These are phyloP conservation scores for Leccinum broughii DNA, from an alignment of 768 basidiomycete species.

Conservation along the genomic window DNA sequence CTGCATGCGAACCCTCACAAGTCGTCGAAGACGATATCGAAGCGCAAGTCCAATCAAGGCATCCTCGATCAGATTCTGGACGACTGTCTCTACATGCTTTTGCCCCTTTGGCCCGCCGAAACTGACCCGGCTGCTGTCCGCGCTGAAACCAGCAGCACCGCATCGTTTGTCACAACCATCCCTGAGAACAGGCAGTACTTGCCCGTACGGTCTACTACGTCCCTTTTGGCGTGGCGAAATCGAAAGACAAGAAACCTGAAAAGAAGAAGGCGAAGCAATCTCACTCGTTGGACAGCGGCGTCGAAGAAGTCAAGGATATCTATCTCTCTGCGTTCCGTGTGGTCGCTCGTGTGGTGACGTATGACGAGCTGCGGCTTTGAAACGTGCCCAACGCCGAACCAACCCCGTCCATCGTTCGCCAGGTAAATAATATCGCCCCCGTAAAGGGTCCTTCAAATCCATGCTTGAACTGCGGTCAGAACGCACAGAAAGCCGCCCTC, in stretches of 20 bases:
- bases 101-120: constrained; percentile 82
- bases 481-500: constrained; percentile 48
- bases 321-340: constrained; percentile 68
- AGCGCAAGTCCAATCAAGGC: constrained; percentile 30
- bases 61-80: constrained; percentile 63
- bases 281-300: constrained; percentile 28
- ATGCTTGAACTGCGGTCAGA: constrained; percentile 59
- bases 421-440: constrained; percentile 43
- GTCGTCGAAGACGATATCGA: constrained; percentile 21
- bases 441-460: constrained; percentile 60
- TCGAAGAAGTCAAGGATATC: constrained; percentile 46
- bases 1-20: constrained; percentile 54
- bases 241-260: constrained; percentile 25
- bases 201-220: constrained; percentile 71
- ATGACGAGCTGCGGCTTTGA: constrained; percentile 63
- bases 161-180: constrained; percentile 39
- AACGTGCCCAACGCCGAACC: constrained; percentile 31
- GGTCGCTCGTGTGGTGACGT: constrained; percentile 69
- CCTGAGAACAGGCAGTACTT: constrained; percentile 64
- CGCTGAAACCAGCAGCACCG: constrained; percentile 22
- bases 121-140: constrained; percentile 49
- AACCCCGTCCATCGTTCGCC: constrained; percentile 44
- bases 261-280: constrained; percentile 35
- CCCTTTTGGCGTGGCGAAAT: constrained; percentile 36
- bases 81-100: constrained; percentile 77